Conservation (phyloP, 176 grass and related monocot species). For the Carex scoparia region DNA sequence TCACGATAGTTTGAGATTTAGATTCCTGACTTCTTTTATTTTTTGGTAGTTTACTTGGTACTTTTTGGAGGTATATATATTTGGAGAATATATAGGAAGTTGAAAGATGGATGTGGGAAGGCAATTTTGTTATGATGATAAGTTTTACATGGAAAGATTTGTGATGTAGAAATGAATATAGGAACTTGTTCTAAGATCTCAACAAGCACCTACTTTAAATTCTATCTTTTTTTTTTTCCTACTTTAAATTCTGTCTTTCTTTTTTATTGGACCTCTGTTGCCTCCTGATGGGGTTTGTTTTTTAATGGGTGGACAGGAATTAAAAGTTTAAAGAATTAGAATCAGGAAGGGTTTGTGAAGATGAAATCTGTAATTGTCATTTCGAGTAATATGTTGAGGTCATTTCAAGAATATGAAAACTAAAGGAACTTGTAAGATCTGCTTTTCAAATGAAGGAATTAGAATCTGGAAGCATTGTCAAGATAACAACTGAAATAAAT, state of each 20-base stretch:
- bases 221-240: background rate
- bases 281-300: background rate
- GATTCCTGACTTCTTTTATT: conserved; percentile 12
- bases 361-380: no score
- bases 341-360: no score
- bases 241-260: no score
- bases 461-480: no score
- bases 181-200: background rate
- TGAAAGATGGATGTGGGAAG: background rate
- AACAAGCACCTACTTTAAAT: background rate
- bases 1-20: conserved; percentile 20
- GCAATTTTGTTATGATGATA: conserved; percentile 10
- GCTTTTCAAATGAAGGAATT: no score
- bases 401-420: no score
- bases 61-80: background rate
- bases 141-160: conserved; percentile 9
- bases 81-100: conserved; percentile 19
- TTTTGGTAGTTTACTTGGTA: conserved; percentile 1
- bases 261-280: background rate
- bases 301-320: no score
- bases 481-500: no score
- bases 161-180: conserved; percentile 17
- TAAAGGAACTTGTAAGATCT: no score
- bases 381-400: no score
- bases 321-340: no score